Conservation (phyloP, 306 rosid genomes). For the Acacia melanoxylon region DNA sequence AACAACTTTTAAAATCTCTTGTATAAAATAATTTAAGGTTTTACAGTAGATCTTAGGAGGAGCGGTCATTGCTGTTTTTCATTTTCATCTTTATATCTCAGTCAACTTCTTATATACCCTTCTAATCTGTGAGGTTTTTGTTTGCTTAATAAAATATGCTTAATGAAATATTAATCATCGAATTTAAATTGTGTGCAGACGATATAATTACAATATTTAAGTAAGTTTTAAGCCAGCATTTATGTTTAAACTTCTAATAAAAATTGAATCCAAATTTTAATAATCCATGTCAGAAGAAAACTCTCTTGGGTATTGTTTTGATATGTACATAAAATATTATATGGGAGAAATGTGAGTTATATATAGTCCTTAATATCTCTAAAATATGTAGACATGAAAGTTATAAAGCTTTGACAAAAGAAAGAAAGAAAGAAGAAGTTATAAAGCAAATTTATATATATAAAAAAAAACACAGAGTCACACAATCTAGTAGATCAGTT, state of each 20-base stretch:
- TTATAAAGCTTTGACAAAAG: too few relatives aligned
- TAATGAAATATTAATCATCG: neutral
- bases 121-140: neutral
- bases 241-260: neutral
- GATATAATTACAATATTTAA: neutral
- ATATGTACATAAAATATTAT: neutral
- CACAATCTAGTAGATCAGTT: too few relatives aligned
- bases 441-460: too few relatives aligned
- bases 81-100: neutral
- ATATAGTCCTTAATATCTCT: neutral
- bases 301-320: neutral
- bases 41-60: neutral
- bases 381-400: neutral
- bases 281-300: too few relatives aligned
- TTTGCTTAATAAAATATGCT: neutral
- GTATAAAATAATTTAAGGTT: neutral
- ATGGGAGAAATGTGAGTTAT: neutral
- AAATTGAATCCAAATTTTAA: neutral
- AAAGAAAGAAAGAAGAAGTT: too few relatives aligned
- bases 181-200: neutral
- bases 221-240: neutral
- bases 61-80: neutral
- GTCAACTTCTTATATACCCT: neutral
- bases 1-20: too few relatives aligned
- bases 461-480: too few relatives aligned